Base-by-base conservation (phyloP, 169 alveolate genomes). In the Cryptosporidium sp. region DNA sequence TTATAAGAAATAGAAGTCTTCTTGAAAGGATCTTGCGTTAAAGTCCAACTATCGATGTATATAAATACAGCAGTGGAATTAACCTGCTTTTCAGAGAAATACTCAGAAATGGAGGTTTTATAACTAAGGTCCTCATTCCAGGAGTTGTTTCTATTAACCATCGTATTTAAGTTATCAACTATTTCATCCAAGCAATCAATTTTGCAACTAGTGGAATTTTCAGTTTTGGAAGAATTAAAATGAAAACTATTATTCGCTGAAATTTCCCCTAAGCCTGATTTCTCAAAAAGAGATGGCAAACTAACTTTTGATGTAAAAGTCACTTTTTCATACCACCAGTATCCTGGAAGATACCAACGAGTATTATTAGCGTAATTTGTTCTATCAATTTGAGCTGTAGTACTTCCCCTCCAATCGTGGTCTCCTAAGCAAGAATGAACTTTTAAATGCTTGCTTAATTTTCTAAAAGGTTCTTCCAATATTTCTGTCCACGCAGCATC, bases 381-480 rank as follows among this genome's bases (percentile, higher is more conserved):
- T 4, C 75, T 42, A 1, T 61, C 80, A 44, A 80, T 65, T 39
- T 80, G 89, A 61, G 89, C 61, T 3, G 48, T 61, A 16, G 89
- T 60, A 29, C 45, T 60, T 18, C 75, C 75, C 21, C 89, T 31
- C 89, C 89, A 80, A 65, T 80, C 89, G 45, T 80, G 89, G 29
- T 80, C 89, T 0, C 89, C 89, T 29, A 80, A 80, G 52, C 89
- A 80, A 5, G 89, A 80, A 60, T 80, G 89, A 23, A 80, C 42
- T 62, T 80, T 62, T 80, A 80, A 29, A 2, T 35, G 3, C 2
- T 23, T 7, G 18, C 42, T 21, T 14, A 80, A 80, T 29, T 39
- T 62, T 26, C n/a, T 52, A 80, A 80, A 80, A 35, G 89, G 75
- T 3, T 23, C 53, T 21, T 80, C 89, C 44, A 80, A 62, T 44